Evolutionary conservation across 2,329 filamentous ascomycete genomes (phyloP).

Genomic region (Diaporthe amygdali): DNA sequence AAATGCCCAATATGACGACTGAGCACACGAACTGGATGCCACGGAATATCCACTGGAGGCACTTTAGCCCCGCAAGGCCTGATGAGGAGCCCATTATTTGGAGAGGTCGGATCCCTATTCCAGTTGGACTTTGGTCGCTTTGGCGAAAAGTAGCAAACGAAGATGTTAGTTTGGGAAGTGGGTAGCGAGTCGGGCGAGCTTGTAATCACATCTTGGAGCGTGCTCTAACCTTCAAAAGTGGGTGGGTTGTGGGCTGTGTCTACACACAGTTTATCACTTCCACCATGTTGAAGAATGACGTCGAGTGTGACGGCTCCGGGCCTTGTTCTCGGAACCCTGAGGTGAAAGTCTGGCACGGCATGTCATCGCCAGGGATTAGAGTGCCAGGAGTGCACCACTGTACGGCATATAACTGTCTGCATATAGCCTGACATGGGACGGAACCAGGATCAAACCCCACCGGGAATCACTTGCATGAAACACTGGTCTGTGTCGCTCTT

Average conservation of each 20-base stretch:
- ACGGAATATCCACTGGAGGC: conserved; percentile 61
- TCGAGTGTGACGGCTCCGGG: neutral
- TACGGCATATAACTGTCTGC: neutral
- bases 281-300: conserved; percentile 6
- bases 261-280: neutral
- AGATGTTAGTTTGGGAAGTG: neutral
- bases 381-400: neutral
- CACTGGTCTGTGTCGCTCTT: neutral
- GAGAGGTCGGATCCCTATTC: neutral
- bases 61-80: conserved; percentile 58
- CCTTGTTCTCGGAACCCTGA: neutral
- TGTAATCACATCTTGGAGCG: neutral
- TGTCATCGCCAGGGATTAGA: conserved; percentile 21
- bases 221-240: neutral
- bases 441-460: neutral
- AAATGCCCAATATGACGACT: conserved; percentile 67
- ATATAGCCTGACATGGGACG: neutral
- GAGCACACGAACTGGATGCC: conserved; percentile 65
- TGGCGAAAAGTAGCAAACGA: neutral
- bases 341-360: neutral
- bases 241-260: too few relatives aligned
- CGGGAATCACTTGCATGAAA: neutral
- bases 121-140: neutral
- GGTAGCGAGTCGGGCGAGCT: neutral
- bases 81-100: conserved; percentile 55